Evolutionary conservation across 108 stramenopile species (phyloP).

Genomic region (Schizochytrium sp.): DNA sequence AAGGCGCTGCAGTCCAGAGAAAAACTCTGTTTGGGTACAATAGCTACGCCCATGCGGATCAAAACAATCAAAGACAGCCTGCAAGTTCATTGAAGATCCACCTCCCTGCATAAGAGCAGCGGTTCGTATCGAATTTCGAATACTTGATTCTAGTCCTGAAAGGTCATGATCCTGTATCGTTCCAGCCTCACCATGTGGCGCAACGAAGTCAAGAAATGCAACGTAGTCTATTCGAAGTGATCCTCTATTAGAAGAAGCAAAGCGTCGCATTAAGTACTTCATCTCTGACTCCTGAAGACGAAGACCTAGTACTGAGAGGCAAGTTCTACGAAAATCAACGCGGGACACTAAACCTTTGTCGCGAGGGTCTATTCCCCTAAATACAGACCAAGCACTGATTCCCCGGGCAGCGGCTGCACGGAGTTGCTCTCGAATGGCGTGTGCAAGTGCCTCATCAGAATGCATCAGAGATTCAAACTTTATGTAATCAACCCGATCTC

Average conservation of each 20-base stretch:
- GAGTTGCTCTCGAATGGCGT: constrained; percentile 9
- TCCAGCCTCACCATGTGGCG: constrained; percentile 37
- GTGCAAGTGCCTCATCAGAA: constrained; percentile 13
- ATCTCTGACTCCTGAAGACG: background rate
- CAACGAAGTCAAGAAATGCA: constrained; percentile 58
- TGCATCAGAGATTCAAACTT: constrained; percentile 58
- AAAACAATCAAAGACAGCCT: constrained; percentile 9
- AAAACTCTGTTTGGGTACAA: constrained; percentile 44
- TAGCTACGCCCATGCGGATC: background rate
- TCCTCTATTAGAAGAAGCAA: background rate
- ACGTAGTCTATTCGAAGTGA: constrained; percentile 43
- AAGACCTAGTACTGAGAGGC: background rate
- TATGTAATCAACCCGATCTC: background rate
- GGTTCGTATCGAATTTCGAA: constrained; percentile 15
- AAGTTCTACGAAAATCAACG: constrained; percentile 31
- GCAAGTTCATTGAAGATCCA: background rate
- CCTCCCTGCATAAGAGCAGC: constrained; percentile 5
- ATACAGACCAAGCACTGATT: constrained; percentile 25
- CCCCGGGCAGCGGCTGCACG: constrained; percentile 26
- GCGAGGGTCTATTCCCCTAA: background rate
- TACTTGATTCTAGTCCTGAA: constrained; percentile 29
- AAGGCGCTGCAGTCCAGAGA: background rate
- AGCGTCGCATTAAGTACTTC: background rate
- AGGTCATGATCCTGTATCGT: constrained; percentile 21
- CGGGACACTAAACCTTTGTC: background rate